phyloP scores from a whole-genome alignment of 176 grass and related monocot genomes.

The Tuctoria greenei region DNA sequence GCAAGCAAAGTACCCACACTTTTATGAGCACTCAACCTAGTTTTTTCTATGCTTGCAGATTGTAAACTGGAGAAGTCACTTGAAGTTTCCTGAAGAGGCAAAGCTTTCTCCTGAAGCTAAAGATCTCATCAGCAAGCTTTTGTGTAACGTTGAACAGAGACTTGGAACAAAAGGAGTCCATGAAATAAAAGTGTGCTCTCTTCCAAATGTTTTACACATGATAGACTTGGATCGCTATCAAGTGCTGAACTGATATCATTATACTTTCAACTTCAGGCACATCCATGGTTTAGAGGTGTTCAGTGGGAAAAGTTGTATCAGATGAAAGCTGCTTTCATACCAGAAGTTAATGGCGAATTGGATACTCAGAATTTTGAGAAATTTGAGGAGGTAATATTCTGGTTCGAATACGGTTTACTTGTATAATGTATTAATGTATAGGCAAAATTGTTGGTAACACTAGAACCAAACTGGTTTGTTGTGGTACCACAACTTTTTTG shows the following conservation, averaged over 20 bases:
- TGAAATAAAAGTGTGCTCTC: conserved; percentile 76
- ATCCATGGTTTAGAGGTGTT: conserved; percentile 87
- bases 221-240: background rate
- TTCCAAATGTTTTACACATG: conserved; percentile 11
- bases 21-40: conserved; percentile 23
- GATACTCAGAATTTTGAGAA: conserved; percentile 98
- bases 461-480: too few species aligned
- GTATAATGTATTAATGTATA: conserved; percentile 4
- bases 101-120: conserved; percentile 90
- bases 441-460: background rate
- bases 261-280: conserved; percentile 51
- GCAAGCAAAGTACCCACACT: conserved; percentile 14
- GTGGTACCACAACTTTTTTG: too few species aligned
- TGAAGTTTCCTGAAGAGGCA: conserved; percentile 97
- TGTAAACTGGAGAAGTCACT: conserved; percentile 95
- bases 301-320: conserved; percentile 83
- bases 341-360: conserved; percentile 73
- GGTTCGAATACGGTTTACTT: conserved; percentile 5
- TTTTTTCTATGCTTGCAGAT: conserved; percentile 56
- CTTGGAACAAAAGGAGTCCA: conserved; percentile 92
- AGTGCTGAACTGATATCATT: conserved; percentile 18
- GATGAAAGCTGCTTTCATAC: conserved; percentile 99
- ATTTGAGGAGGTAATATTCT: conserved; percentile 73
- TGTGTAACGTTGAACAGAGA: conserved; percentile 91
- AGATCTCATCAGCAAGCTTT: conserved; percentile 88